Percentiles rank a stretch among this genome's conserved stretches.
Conservation (phyloP, 495 filamentous ascomycete species). For the Penicillium fimorum region DNA sequence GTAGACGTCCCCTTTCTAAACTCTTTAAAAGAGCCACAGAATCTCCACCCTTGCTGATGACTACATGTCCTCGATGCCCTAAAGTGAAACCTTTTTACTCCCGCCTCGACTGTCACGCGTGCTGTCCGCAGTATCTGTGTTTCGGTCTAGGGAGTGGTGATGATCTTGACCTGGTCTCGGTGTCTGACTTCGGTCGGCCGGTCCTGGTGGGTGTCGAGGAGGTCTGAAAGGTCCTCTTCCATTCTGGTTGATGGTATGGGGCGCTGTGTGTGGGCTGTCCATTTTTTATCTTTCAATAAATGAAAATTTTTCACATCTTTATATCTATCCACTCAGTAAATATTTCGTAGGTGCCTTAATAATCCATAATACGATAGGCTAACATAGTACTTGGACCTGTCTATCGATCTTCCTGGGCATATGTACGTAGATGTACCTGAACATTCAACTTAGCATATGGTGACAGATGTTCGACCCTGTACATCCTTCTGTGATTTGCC, state of each 20-base stretch:
- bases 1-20: conserved; percentile 75
- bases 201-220: conserved; percentile 66
- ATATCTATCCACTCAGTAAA: too few species aligned
- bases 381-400: too few species aligned
- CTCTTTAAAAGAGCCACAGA: conserved; percentile 77
- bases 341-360: neutral
- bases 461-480: too few species aligned
- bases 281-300: neutral
- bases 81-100: conserved; percentile 67
- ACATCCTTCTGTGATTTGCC: too few species aligned
- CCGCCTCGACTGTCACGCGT: conserved; percentile 49
- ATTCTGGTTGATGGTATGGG: conserved; percentile 23
- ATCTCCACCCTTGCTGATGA: conserved; percentile 76
- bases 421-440: too few species aligned
- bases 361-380: neutral
- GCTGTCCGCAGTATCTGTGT: conserved; percentile 27
- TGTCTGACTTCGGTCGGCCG: conserved; percentile 62
- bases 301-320: too few species aligned
- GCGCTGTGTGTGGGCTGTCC: neutral
- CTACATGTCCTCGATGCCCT: conserved; percentile 63
- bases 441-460: too few species aligned
- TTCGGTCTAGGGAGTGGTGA: conserved; percentile 63
- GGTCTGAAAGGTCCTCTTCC: conserved; percentile 61
- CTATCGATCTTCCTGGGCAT: too few species aligned
- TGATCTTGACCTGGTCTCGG: conserved; percentile 66